phyloP scores from a whole-genome alignment of 2,329 filamentous ascomycete species.

The Cordyceps militaris region DNA sequence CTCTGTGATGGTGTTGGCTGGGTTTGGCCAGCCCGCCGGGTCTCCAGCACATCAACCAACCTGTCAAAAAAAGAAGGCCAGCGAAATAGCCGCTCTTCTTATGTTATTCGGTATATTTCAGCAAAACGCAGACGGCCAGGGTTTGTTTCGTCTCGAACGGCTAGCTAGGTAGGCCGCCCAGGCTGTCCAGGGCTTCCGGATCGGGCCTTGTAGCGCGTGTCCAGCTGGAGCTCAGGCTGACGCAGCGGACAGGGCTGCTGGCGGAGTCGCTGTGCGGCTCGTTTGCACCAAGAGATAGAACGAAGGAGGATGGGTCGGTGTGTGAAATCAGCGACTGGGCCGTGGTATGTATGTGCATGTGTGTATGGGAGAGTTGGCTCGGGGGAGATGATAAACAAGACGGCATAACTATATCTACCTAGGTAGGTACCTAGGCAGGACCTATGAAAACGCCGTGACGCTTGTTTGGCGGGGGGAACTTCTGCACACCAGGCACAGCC shows the following conservation, averaged over 20 bases:
- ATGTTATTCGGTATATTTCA: not conserved
- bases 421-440: not conserved
- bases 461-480: not conserved
- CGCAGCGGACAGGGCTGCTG: not conserved
- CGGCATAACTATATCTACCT: not conserved
- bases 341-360: not conserved
- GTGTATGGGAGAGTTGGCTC: not conserved
- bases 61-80: not conserved
- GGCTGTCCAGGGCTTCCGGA: slow-evolving; percentile 3
- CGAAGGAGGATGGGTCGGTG: not conserved
- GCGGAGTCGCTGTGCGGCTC: not conserved
- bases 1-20: not conserved
- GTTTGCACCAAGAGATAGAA: not conserved
- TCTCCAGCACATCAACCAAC: not conserved
- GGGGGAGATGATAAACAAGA: not conserved
- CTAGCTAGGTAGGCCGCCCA: not conserved
- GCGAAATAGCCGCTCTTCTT: not conserved
- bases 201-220: slow-evolving; percentile 10
- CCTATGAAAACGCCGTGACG: not conserved
- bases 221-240: slow-evolving; percentile 5
- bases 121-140: not conserved
- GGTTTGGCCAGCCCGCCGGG: not conserved
- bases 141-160: not conserved
- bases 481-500: too few species aligned
- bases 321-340: not conserved